phyloP scores from a whole-genome alignment of 495 filamentous ascomycete species.

The Hypomontagnella monticulosa region DNA sequence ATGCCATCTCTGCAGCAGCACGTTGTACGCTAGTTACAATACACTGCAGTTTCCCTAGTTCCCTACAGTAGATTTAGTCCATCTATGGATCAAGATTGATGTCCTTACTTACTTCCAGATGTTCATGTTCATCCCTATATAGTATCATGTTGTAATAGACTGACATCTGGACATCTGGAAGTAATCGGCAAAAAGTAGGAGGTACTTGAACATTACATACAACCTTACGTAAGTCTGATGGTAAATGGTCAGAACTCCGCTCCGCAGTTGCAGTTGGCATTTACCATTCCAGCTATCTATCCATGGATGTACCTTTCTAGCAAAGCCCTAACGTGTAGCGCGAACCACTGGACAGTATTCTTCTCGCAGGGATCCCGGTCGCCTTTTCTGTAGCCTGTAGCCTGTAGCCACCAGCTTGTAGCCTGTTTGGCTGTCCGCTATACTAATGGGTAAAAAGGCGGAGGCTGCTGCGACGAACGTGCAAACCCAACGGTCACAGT shows the following conservation, averaged over 20 bases:
- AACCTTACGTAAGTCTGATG: constrained; percentile 35
- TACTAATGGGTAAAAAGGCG: constrained; percentile 29
- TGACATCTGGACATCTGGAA: background rate
- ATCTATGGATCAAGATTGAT: too few relatives aligned
- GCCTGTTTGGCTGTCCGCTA: background rate
- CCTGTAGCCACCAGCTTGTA: constrained; percentile 11
- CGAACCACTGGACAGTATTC: constrained; percentile 13
- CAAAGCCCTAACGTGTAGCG: constrained; percentile 32
- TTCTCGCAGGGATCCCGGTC: constrained; percentile 6
- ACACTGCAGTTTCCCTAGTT: background rate
- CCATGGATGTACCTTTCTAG: constrained; percentile 19
- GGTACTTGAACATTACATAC: constrained; percentile 5
- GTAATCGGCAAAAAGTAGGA: background rate
- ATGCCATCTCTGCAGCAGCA: background rate
- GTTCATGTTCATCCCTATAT: too few relatives aligned
- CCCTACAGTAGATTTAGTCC: too few relatives aligned
- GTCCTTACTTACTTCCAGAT: too few relatives aligned
- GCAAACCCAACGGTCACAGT: constrained; percentile 22
- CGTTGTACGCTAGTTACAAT: constrained; percentile 2
- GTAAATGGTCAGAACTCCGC: background rate
- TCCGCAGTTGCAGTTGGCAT: background rate
- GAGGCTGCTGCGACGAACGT: constrained; percentile 20
- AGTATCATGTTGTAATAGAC: too few relatives aligned
- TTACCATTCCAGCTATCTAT: background rate
- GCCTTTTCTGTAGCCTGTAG: constrained; percentile 19